Percentiles rank a stretch among this genome's conserved stretches.
Evolutionary conservation across 129 eudicot genomes (phyloP).

Genomic region (Heracleum sosnowskyi): DNA sequence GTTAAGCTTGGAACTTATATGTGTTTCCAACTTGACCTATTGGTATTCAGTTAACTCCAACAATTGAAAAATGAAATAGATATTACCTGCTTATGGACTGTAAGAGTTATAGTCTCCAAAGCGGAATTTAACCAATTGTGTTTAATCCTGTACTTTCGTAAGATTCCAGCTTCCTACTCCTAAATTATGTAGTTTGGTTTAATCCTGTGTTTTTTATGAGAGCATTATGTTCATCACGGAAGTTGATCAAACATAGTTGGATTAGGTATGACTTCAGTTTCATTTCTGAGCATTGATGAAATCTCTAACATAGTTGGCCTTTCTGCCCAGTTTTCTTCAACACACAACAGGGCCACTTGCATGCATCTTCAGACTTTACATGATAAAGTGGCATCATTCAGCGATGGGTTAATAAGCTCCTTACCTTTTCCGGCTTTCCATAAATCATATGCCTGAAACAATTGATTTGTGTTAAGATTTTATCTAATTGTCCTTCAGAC

Average conservation of each 20-base stretch:
- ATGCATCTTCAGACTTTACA: slow-evolving; percentile 27
- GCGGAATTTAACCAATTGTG: no score
- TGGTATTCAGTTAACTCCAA: no score
- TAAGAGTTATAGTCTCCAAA: no score
- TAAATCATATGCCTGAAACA: slow-evolving; percentile 28
- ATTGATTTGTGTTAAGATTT: background rate
- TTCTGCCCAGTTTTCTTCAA: slow-evolving; percentile 27
- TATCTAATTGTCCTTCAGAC: background rate
- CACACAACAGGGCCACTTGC: slow-evolving; percentile 32
- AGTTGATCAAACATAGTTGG: slow-evolving; percentile 1
- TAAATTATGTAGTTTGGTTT: no score
- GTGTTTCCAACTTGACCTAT: no score
- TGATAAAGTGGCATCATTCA: slow-evolving; percentile 19
- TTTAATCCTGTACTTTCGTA: no score
- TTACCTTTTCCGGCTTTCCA: slow-evolving; percentile 18
- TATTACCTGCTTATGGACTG: no score
- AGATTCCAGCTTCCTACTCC: no score
- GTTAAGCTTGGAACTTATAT: no score
- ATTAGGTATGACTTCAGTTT: slow-evolving; percentile 9
- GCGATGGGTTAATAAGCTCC: slow-evolving; percentile 26
- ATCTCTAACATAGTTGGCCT: slow-evolving; percentile 38
- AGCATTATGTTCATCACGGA: no score
- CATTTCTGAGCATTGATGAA: slow-evolving; percentile 27
- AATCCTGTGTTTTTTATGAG: no score
- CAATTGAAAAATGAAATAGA: no score